Conservation (phyloP, 2,329 filamentous ascomycete species). For the Colletotrichum gigasporum region DNA sequence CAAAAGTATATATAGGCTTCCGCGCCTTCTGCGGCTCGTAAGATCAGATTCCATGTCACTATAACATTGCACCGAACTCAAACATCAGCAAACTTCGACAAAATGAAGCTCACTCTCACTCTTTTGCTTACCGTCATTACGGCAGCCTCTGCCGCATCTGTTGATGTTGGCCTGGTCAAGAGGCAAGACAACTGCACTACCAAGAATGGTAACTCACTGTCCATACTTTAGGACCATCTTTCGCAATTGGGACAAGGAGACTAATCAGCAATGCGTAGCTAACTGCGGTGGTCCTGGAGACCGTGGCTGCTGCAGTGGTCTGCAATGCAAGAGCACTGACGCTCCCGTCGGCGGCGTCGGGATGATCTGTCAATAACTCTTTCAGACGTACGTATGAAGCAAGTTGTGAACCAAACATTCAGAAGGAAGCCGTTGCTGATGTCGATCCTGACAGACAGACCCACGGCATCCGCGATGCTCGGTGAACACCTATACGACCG, state of each 20-base stretch:
- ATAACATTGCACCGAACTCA: too few species aligned
- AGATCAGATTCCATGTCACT: too few species aligned
- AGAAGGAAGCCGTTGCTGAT: too few species aligned
- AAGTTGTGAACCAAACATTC: too few species aligned
- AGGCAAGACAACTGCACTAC: neutral
- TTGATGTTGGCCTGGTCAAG: neutral
- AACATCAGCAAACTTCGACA: neutral
- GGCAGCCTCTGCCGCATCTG: constrained; percentile 1
- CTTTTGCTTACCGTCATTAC: neutral
- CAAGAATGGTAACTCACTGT: neutral
- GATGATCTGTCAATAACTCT: neutral
- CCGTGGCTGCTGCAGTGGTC: neutral
- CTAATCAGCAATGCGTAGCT: neutral
- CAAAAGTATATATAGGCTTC: too few species aligned
- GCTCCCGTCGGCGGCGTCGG: constrained; percentile 1
- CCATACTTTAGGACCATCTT: too few species aligned
- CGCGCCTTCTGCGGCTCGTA: too few species aligned
- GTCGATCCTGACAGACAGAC: too few species aligned
- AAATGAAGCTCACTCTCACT: constrained; percentile 11
- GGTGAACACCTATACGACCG: too few species aligned
- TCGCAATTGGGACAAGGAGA: neutral
- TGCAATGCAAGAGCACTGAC: neutral
- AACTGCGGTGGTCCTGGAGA: constrained; percentile 1
- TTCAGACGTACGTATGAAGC: neutral
- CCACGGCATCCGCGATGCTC: too few species aligned